Base-by-base conservation (phyloP, 306 rosid species). In the Coriaria nepalensis region DNA sequence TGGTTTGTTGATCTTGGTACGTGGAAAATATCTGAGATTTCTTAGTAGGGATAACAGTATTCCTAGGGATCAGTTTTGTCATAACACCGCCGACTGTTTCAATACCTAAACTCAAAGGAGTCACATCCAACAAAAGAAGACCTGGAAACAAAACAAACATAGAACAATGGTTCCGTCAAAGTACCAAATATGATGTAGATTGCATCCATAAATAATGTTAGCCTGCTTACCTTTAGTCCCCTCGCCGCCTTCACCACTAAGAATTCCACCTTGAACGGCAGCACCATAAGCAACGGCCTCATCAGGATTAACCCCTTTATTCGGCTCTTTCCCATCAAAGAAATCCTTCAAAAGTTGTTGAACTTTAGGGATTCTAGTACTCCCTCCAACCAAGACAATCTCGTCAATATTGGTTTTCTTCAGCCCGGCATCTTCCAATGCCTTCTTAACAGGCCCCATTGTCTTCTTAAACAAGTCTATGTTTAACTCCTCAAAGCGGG, bases 231-330 rank as follows among this genome's bases (percentile, higher is more conserved):
- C 55, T 54, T 62, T 60, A 10, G 61, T 65, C 52, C 62, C 65
- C 0, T 66, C 74, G 0, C 64, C 69, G 13, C 78, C 78, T 65
- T 74, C 76, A 0, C 79, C 74, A 0, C 77, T 69, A 13, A 75
- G 69, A 39, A 75, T 65, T 42, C 74, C 77, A 13, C 82, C 82
- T 33, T 75, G 79, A 47, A 79, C 50, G 6, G 79, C 74, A 9
- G 86, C 86, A 11, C 86, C 79, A 43, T 55, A 45, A 5, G 79
- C 86, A 41, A 79, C 74, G 40, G 75, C 87, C 61, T 79, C 79
- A 51, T 79, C 79, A 37, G 82, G 79, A 54, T 75, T 75, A 33
- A 79, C 66, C 29, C 79, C 82, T 45, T 75, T 75, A 63, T 45
- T 72, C 4, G 68, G 75, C 40, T 79, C 77, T 39, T 75, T 74